phyloP scores from a whole-genome alignment of 2,329 filamentous ascomycete species.

The Calonectria honghensis region DNA sequence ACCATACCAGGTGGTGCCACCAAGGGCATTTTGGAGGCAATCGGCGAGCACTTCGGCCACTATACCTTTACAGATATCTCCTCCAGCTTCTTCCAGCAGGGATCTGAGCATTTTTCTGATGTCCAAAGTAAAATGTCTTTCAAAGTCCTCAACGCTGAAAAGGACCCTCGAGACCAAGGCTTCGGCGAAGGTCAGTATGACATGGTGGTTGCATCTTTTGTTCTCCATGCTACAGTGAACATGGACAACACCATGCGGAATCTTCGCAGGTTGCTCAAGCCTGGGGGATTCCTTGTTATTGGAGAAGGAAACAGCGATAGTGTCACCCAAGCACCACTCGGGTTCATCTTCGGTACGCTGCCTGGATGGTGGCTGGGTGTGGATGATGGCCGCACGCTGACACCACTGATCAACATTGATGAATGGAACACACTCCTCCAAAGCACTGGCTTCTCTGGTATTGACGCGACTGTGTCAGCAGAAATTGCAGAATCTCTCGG shows the following conservation, averaged over 20 bases:
- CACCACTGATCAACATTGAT: constrained; percentile 24
- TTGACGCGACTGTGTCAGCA: constrained; percentile 24
- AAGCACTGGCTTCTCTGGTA: constrained; percentile 32
- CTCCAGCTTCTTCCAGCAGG: not conserved
- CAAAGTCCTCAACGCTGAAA: not conserved
- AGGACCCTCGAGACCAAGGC: not conserved
- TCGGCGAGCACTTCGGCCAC: not conserved
- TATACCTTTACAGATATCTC: constrained; percentile 18
- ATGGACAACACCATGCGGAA: no score
- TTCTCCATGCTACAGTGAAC: no score
- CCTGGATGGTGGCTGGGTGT: constrained; percentile 41
- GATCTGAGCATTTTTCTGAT: not conserved
- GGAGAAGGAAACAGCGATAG: no score
- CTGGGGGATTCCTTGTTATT: no score
- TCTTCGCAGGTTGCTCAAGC: no score
- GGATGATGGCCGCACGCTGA: constrained; percentile 17
- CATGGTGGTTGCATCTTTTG: no score
- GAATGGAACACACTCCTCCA: not conserved
- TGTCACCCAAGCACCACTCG: no score
- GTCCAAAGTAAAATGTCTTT: not conserved
- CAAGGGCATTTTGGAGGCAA: not conserved
- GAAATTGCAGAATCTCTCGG: not conserved
- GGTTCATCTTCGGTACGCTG: not conserved
- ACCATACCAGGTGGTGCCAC: not conserved
- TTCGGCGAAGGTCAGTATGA: not conserved